Base-by-base conservation (phyloP, 768 basidiomycete genomes). In the Sarcodon sp. region DNA sequence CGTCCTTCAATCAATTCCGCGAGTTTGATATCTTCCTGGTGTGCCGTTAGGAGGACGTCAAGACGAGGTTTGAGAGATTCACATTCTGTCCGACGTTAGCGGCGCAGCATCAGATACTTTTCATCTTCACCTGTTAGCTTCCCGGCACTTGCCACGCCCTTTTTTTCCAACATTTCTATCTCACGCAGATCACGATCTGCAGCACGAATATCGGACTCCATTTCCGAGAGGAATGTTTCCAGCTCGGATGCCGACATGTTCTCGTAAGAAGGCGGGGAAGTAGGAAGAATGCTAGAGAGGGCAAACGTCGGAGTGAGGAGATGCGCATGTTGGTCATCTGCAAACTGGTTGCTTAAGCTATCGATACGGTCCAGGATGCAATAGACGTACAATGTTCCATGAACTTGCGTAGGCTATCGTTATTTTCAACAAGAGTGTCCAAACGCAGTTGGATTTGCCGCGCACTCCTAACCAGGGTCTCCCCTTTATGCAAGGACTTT, bases 161-260 rank as follows among this genome's bases (percentile, higher is more conserved):
- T 83, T 56, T 73, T 72, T 55, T 84, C 80, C 43, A 89, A 62
- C 11, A 69, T 61, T 49, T 80, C 79, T 33, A 91, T 85, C 58
- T 89, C 87, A 35, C 73, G 75, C 72, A 89, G 76, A 54, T 88
- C 86, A 7, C 83, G 75, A 55, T 90, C 88, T 8, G 86, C 87
- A 33, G 79, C 75, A 32, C 87, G 85, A 45, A 90, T 78, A 46
- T 91, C 88, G 4, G 79, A 75, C 53, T 89, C 88, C 79, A 90
- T 84, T 57, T 91, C 87, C 0, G 71, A 63, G 8, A 89, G 62
- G 48, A 85, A 70, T 0, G 80, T 79, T 36, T 85, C 82, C 7
- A 89, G 65, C 55, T 85, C 85, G 49, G 74, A 73, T 0, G 76
- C 57, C 0, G 80, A 70, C 78, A 89, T 80, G 35, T 71, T 71